phyloP scores from a whole-genome alignment of 2,329 filamentous ascomycete species.

The Lecanicillium sp. region DNA sequence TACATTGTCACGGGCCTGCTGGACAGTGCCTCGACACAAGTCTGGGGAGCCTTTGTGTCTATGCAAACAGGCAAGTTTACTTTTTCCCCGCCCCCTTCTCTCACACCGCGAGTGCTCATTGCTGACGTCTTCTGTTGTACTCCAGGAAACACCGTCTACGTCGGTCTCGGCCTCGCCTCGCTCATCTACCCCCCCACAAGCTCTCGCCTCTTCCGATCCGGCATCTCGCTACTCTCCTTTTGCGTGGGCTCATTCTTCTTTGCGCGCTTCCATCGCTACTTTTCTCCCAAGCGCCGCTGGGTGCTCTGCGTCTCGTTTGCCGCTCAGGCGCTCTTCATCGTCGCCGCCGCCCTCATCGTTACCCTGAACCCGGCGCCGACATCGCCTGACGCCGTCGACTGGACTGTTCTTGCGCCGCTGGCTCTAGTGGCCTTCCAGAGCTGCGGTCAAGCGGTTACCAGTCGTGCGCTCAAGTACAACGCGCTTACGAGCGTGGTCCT shows the following conservation, averaged over 20 bases:
- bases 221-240: constrained; percentile 62
- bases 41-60: constrained; percentile 73
- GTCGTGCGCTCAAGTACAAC: constrained; percentile 59
- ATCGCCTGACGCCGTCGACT: constrained; percentile 37
- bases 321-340: constrained; percentile 41
- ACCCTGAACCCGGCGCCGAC: constrained; percentile 33
- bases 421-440: constrained; percentile 67
- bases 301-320: constrained; percentile 53
- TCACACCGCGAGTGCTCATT: neutral
- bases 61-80: constrained; percentile 64
- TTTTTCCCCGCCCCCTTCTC: neutral
- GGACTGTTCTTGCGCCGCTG: constrained; percentile 58
- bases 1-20: constrained; percentile 72
- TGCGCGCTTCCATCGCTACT: constrained; percentile 55
- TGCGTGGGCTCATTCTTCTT: constrained; percentile 66
- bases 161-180: constrained; percentile 63
- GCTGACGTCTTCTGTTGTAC: constrained; percentile 2
- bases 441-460: constrained; percentile 70
- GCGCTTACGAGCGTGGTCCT: constrained; percentile 70
- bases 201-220: constrained; percentile 45
- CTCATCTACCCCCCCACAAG: constrained; percentile 26
- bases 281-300: constrained; percentile 55
- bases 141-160: constrained; percentile 66
- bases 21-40: constrained; percentile 67
- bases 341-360: constrained; percentile 45